phyloP scores from a whole-genome alignment of 306 rosid genomes.

The Acacia crassicarpa region DNA sequence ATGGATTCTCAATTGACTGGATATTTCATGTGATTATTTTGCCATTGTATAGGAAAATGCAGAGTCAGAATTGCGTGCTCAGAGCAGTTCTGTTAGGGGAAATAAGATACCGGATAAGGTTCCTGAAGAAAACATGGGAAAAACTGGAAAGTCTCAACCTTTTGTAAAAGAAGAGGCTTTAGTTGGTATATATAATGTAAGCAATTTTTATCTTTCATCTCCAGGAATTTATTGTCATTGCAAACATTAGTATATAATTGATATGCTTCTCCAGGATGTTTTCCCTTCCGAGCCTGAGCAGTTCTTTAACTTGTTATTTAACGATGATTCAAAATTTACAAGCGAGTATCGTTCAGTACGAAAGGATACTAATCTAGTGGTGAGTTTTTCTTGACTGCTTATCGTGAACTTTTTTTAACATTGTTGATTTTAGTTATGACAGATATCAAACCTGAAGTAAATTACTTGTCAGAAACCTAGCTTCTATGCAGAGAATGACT shows the following conservation, averaged over 20 bases:
- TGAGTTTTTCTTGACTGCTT: constrained; percentile 53
- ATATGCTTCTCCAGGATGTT: constrained; percentile 59
- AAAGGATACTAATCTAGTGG: constrained; percentile 86
- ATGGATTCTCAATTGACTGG: constrained; percentile 9
- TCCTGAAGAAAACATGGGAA: constrained; percentile 54
- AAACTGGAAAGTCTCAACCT: constrained; percentile 58
- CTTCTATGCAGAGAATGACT: neutral
- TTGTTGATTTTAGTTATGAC: constrained; percentile 17
- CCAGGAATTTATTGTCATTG: constrained; percentile 4
- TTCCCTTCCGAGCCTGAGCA: constrained; percentile 83
- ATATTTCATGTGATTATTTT: constrained; percentile 30
- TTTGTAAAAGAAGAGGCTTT: constrained; percentile 81
- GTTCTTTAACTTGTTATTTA: constrained; percentile 66
- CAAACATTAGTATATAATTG: constrained; percentile 32
- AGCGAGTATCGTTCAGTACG: constrained; percentile 66
- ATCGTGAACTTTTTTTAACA: constrained; percentile 8
- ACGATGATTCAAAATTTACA: constrained; percentile 66
- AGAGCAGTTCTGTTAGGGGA: constrained; percentile 86
- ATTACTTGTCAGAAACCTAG: neutral
- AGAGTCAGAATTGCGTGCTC: constrained; percentile 94
- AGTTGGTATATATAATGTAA: constrained; percentile 71
- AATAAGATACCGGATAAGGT: constrained; percentile 46
- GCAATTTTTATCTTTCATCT: constrained; percentile 32
- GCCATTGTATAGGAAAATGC: constrained; percentile 68
- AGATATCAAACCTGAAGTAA: constrained; percentile 23